A percentile compares a stretch with the other conserved stretches of the same genome.
These are phyloP conservation scores for Arctium lappa DNA, from an alignment of 129 eudicot genomes.

Conservation along the genomic window DNA sequence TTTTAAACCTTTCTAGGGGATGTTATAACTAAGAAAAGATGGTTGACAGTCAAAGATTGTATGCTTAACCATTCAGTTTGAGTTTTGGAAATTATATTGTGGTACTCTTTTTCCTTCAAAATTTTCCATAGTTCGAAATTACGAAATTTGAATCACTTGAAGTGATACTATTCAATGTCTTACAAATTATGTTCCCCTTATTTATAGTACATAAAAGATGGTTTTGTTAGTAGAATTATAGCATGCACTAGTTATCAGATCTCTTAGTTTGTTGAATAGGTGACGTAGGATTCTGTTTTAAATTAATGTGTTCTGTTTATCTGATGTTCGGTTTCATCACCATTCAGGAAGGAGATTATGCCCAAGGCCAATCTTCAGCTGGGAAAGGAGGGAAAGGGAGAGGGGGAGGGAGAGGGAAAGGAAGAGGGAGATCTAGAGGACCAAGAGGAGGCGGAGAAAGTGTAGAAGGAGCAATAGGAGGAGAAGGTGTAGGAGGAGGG, in stretches of 20 bases:
- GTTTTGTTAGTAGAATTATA: background rate
- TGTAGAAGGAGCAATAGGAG: background rate
- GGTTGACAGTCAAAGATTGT: background rate
- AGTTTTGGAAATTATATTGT: background rate
- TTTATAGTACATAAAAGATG: background rate
- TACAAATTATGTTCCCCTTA: background rate
- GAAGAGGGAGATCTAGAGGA: conserved; percentile 3
- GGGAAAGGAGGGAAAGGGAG: conserved; percentile 14
- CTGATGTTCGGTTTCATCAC: conserved; percentile 22
- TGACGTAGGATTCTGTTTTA: background rate
- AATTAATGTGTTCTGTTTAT: background rate
- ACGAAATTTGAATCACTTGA: background rate
- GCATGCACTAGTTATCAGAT: background rate
- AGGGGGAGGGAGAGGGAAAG: conserved; percentile 3
- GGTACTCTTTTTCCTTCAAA: background rate
- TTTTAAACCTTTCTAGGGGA: background rate
- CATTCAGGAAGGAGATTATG: conserved; percentile 45
- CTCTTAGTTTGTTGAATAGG: background rate
- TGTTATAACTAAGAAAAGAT: background rate
- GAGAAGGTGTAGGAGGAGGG: conserved; percentile 10
- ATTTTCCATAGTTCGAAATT: background rate
- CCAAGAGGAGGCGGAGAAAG: conserved; percentile 1
- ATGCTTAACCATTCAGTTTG: background rate
- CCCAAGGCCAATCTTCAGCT: conserved; percentile 27
- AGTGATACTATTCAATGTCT: background rate